Evolutionary conservation across 805 yeast species (phyloP).

Genomic region (Kazachstania taianensis): DNA sequence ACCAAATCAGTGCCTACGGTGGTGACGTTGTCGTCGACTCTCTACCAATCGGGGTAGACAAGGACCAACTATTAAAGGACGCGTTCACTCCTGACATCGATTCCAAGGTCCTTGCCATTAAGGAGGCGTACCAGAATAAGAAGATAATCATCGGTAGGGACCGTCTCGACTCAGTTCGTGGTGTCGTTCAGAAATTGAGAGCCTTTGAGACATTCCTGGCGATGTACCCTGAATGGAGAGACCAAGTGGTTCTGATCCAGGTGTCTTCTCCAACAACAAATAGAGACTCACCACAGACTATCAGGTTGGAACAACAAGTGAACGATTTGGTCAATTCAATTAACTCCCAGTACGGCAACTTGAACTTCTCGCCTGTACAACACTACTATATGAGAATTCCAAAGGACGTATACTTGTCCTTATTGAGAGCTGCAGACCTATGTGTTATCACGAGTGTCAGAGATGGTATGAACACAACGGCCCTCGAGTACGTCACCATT

Average conservation of each 20-base stretch:
- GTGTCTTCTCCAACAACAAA: constrained; percentile 61
- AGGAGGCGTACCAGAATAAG: constrained; percentile 49
- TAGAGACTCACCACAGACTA: constrained; percentile 32
- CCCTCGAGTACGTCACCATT: constrained; percentile 83
- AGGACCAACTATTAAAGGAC: constrained; percentile 54
- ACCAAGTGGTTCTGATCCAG: constrained; percentile 79
- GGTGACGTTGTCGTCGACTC: constrained; percentile 62
- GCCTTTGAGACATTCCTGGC: constrained; percentile 84
- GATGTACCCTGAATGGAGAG: constrained; percentile 88
- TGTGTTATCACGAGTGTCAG: constrained; percentile 83
- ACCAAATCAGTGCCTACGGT: constrained; percentile 58
- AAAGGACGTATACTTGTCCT: constrained; percentile 79
- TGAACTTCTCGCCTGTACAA: constrained; percentile 79
- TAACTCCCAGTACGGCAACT: constrained; percentile 73
- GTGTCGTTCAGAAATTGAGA: constrained; percentile 85
- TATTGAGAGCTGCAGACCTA: constrained; percentile 80
- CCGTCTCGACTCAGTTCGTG: constrained; percentile 81
- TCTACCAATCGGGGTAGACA: constrained; percentile 85
- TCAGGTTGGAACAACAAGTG: constrained; percentile 68
- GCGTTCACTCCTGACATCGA: constrained; percentile 39
- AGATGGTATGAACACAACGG: constrained; percentile 95
- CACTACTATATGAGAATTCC: constrained; percentile 87
- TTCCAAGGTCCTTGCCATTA: constrained; percentile 54
- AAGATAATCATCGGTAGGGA: constrained; percentile 91
- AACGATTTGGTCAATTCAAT: constrained; percentile 73